A percentile compares a stretch with the other conserved stretches of the same genome.
phyloP scores from a whole-genome alignment of 202 grass and related monocot genomes.

The Musa balbisiana region DNA sequence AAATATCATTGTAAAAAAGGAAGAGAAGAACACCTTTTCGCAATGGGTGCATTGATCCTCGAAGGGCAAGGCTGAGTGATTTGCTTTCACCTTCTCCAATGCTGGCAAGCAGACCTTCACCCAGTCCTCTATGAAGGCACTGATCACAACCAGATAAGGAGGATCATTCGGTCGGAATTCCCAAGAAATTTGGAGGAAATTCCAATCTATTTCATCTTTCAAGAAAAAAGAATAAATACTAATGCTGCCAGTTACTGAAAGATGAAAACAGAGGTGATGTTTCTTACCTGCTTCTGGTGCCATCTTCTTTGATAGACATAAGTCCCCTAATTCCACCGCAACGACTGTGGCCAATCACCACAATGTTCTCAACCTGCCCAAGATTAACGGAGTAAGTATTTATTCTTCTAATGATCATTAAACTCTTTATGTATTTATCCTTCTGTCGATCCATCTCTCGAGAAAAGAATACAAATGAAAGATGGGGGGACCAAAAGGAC shows the following conservation, averaged over 20 bases:
- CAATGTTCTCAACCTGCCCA: constrained; percentile 55
- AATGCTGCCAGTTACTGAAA: too few species aligned
- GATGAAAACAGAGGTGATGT: background rate
- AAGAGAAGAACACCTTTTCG: constrained; percentile 45
- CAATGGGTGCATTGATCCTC: constrained; percentile 50
- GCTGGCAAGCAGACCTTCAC: constrained; percentile 52
- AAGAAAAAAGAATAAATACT: too few species aligned
- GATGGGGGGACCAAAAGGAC: too few species aligned
- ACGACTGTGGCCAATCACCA: constrained; percentile 84
- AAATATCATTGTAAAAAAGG: too few species aligned
- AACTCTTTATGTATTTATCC: too few species aligned
- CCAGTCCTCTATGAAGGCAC: constrained; percentile 63
- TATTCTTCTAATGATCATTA: background rate
- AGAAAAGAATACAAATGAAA: background rate
- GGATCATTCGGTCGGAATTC: background rate
- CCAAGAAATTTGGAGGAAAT: too few species aligned
- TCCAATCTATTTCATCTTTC: too few species aligned
- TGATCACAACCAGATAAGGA: background rate
- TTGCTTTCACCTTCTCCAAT: constrained; percentile 45
- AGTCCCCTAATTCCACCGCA: constrained; percentile 91
- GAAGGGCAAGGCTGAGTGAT: constrained; percentile 27
- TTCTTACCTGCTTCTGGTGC: constrained; percentile 53
- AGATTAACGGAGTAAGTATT: background rate
- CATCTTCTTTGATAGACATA: constrained; percentile 54
- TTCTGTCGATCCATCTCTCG: too few species aligned